Conservation (phyloP, 1,139 yeast species). For the Debaryomyces subglobosus region DNA sequence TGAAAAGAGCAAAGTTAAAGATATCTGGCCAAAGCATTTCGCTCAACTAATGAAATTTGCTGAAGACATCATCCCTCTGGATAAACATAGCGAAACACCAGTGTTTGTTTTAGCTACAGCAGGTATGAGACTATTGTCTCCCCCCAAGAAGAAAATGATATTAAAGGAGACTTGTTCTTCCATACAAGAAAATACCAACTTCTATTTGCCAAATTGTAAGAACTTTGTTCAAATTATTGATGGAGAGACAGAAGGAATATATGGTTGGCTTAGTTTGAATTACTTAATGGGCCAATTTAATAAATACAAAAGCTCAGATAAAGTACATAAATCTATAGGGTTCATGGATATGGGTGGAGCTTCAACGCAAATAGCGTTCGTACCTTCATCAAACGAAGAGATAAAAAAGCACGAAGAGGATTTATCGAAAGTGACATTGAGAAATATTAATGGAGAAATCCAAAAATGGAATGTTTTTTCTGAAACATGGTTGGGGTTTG, state of each 20-base stretch:
- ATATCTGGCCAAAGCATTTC: constrained; percentile 66
- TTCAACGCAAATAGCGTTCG: constrained; percentile 79
- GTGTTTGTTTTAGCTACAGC: constrained; percentile 79
- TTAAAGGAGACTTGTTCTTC: constrained; percentile 54
- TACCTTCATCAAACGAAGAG: constrained; percentile 59
- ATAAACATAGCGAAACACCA: constrained; percentile 60
- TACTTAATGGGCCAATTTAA: constrained; percentile 62
- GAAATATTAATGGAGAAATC: constrained; percentile 60
- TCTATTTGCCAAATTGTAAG: constrained; percentile 53
- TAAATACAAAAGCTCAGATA: constrained; percentile 37
- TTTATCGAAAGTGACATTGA: constrained; percentile 56
- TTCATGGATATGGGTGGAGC: constrained; percentile 95
- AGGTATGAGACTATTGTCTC: constrained; percentile 68
- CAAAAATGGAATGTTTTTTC: constrained; percentile 77
- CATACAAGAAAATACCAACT: constrained; percentile 51
- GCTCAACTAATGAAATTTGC: constrained; percentile 59
- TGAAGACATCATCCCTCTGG: constrained; percentile 56
- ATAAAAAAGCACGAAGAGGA: constrained; percentile 63
- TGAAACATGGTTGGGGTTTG: constrained; percentile 84
- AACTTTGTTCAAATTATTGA: constrained; percentile 72
- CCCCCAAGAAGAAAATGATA: constrained; percentile 49
- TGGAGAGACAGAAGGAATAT: constrained; percentile 79
- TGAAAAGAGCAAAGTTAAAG: constrained; percentile 38
- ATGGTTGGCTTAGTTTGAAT: constrained; percentile 80
- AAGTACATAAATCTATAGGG: constrained; percentile 60